phyloP scores from a whole-genome alignment of 2,329 filamentous ascomycete species.

The Leptodontidium sp. region DNA sequence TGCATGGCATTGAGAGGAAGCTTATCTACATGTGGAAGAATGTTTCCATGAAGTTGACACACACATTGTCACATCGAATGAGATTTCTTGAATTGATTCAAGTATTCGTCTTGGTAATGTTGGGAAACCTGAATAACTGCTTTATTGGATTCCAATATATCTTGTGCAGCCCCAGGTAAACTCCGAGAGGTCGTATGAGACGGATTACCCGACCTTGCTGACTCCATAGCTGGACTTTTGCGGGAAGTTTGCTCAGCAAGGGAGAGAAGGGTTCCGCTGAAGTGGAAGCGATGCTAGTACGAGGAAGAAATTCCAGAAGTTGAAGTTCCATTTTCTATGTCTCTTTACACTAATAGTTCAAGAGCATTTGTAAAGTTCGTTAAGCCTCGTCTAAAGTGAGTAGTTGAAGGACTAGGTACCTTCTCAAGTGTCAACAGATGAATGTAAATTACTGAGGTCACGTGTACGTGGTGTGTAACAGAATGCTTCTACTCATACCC shows the following conservation, averaged over 20 bases:
- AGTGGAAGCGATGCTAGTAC: too few species aligned
- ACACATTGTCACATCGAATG: not conserved
- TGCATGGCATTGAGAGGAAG: not conserved
- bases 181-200: not conserved
- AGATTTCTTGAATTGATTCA: not conserved
- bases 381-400: not conserved
- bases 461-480: not conserved
- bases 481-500: too few species aligned
- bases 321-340: not conserved
- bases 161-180: slow-evolving; percentile 6
- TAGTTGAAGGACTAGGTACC: not conserved
- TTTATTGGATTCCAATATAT: not conserved
- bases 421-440: not conserved
- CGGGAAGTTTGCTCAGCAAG: not conserved
- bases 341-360: too few species aligned
- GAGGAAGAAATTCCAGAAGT: not conserved
- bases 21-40: not conserved
- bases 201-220: not conserved
- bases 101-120: slow-evolving; percentile 4
- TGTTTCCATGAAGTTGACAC: not conserved
- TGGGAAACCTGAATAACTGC: not conserved
- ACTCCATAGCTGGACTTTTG: not conserved
- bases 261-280: not conserved
- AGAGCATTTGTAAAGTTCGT: not conserved
- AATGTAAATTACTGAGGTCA: not conserved